phyloP scores from a whole-genome alignment of 495 filamentous ascomycete species.

The Cairneyella variabilis region DNA sequence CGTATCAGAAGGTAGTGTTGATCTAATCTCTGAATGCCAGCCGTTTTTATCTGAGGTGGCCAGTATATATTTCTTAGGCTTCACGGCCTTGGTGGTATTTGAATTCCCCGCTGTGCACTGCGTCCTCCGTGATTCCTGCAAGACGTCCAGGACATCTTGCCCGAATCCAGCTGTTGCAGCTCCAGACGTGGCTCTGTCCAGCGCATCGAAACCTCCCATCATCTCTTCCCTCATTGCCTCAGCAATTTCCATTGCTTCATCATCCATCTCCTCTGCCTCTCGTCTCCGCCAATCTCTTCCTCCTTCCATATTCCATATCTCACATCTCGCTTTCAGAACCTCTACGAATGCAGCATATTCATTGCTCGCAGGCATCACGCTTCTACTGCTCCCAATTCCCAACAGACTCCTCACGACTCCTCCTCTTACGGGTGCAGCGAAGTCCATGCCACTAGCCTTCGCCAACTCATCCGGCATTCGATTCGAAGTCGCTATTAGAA shows the following conservation, averaged over 20 bases:
- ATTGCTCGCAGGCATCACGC: constrained; percentile 47
- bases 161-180: neutral
- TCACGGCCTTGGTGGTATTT: neutral
- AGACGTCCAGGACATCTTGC: neutral
- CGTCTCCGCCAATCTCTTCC: constrained; percentile 59
- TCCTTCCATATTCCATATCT: constrained; percentile 70
- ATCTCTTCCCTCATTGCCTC: constrained; percentile 6
- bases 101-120: neutral
- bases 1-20: constrained; percentile 12
- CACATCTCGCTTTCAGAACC: constrained; percentile 61
- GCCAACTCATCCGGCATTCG: constrained; percentile 70
- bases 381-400: constrained; percentile 23
- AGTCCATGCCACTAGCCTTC: constrained; percentile 60
- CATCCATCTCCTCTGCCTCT: constrained; percentile 29
- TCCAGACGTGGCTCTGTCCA: neutral
- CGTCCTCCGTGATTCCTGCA: neutral
- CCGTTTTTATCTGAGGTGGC: constrained; percentile 7
- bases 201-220: neutral
- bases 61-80: constrained; percentile 17
- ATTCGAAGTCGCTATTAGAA: constrained; percentile 68
- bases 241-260: constrained; percentile 12
- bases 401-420: constrained; percentile 44
- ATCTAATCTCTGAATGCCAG: constrained; percentile 12
- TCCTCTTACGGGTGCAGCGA: constrained; percentile 41
- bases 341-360: constrained; percentile 68